These are phyloP conservation scores for Lagenaria siceraria DNA, from an alignment of 306 rosid genomes.

Conservation along the genomic window DNA sequence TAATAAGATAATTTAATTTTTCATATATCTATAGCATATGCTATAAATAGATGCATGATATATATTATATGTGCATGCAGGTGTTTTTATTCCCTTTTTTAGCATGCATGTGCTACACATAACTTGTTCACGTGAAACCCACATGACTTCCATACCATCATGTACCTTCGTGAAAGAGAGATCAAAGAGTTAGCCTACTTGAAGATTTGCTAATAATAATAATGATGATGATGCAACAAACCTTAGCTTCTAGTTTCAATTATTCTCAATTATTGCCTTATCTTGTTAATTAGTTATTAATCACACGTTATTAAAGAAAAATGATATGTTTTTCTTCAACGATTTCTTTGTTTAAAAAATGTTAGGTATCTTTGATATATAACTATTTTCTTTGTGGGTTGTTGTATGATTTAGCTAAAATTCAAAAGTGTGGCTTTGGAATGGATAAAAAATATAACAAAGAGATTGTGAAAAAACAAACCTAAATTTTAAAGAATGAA, in stretches of 20 bases:
- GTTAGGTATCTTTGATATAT: neutral
- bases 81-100: conserved; percentile 8
- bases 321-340: neutral
- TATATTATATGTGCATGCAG: conserved; percentile 4
- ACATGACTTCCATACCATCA: conserved; percentile 5
- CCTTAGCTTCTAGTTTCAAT: neutral
- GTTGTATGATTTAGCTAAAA: neutral
- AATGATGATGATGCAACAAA: neutral
- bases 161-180: neutral
- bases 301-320: neutral
- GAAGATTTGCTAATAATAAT: neutral
- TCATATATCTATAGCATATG: neutral
- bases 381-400: neutral
- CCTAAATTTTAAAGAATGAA: neutral
- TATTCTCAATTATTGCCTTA: neutral
- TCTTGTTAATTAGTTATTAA: neutral
- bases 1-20: neutral
- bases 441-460: neutral
- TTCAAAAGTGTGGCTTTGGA: neutral
- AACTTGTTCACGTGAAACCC: conserved; percentile 9
- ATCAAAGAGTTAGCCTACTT: neutral
- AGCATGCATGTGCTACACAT: conserved; percentile 8
- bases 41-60: neutral
- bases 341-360: neutral
- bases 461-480: neutral